Evolutionary conservation across 495 filamentous ascomycete genomes (phyloP), one percentile per base, ranked within the genome.

Genomic region (Terfezia claveryi): DNA sequence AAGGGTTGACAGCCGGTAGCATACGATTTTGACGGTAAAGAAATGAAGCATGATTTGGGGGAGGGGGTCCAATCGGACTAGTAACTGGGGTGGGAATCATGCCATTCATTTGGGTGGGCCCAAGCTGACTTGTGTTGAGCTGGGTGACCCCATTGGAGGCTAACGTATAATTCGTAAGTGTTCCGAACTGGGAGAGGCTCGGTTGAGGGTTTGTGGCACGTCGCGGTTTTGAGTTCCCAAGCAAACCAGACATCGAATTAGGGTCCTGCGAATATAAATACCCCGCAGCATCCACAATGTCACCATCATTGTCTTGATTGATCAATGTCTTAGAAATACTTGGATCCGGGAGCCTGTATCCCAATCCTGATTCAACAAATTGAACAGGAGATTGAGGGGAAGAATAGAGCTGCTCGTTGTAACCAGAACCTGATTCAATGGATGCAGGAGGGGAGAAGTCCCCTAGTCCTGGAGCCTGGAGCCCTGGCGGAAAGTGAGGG

Each of bases 1-100:
- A 91, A 4, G 89, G 91, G 61, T 96, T 95, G 51, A 85, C 86
- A 7, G 91, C 60, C 14, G 61, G 61, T 4, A 63, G 46, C 32
- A 59, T 58, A 38, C 61, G 63, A 46, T 46, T 46, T 20, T 46
- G 41, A 14, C 41, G 41, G 17, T 46, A 46, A 2, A 46, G 12
- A 20, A 46, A 46, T 14, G 14, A 14, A 14, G 12, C 14, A 20
- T 46, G 12, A 46, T 14, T 14, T 46, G 41, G 41, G 17, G 41
- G 41, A 3, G 41, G 41, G 17, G 41, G 41, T 0, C 41, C 41
- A 46, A 46, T 46, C 14, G 41, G 41, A 20, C 41, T 46, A 14
- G 41, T 46, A 4, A 6, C 41, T 14, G 41, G 41, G 41, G 41
- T 46, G 4, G 41, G 41, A 4, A 46, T 46, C 41, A 46, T 46